phyloP scores from a whole-genome alignment of 495 filamentous ascomycete genomes.

The Parathielavia hyrcaniae region DNA sequence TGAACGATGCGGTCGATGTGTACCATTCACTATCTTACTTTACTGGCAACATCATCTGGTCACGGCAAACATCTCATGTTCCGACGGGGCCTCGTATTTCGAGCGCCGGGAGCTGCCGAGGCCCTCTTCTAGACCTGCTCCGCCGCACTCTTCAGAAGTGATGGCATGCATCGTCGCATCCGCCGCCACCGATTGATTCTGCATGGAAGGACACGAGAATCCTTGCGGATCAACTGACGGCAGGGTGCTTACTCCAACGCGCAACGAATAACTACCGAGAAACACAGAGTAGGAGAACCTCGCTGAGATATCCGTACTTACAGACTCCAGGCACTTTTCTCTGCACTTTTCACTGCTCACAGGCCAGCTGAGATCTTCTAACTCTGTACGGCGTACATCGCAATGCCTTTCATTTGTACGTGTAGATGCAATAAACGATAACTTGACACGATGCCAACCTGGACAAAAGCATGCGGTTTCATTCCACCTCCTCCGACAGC shows the following conservation, averaged over 20 bases:
- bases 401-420: not conserved
- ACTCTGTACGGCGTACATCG: not conserved
- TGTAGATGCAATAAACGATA: constrained; percentile 13
- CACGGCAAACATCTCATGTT: constrained; percentile 12
- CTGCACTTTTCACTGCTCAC: too few relatives aligned
- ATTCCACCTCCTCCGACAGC: constrained; percentile 21
- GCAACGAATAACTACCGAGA: too few relatives aligned
- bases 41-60: constrained; percentile 2
- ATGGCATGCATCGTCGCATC: not conserved
- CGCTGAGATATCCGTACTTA: not conserved
- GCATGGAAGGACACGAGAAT: not conserved
- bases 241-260: not conserved
- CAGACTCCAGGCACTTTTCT: too few relatives aligned
- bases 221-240: not conserved
- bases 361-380: too few relatives aligned
- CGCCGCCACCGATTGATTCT: not conserved
- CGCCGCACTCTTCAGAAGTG: constrained; percentile 18
- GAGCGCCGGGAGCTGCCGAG: constrained; percentile 12
- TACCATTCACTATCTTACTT: not conserved
- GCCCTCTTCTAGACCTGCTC: constrained; percentile 19
- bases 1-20: not conserved
- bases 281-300: not conserved
- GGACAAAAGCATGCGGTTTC: constrained; percentile 1
- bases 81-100: constrained; percentile 24
- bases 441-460: not conserved